Base-by-base conservation (phyloP, 306 rosid species). In the Oemleria cerasiformis region DNA sequence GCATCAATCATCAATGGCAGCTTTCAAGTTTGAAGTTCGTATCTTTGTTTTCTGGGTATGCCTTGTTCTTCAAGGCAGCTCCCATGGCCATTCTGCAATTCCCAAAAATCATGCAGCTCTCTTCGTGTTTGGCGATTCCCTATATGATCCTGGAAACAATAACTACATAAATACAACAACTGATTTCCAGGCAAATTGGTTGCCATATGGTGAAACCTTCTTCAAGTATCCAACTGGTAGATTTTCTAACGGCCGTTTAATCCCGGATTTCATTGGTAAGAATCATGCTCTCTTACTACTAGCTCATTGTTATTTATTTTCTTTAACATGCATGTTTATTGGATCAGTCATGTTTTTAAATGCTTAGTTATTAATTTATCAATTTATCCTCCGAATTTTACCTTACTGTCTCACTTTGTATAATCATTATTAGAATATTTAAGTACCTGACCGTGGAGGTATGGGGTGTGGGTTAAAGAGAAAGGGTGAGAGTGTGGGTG, bases 221-320 rank as follows among this genome's bases (percentile, higher is more conserved):
- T 83, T 86, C 57, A 51, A 60, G 1, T 55, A 20, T 25, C 87
- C 87, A 6, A 78, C 80, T 25, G 90, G 88, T 23, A 82, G 92
- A 48, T 78, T 80, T 40, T 82, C 81, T 0, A 62, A 87, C 64
- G 88, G 88, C 10, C 88, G 87, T 15, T 13, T 78, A 0, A 78
- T 83, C 53, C 68, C 86, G 2, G 91, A 86, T 63, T 79, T 81
- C 42, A 56, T 84, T 6, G 91, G 88, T 85, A 67, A 59, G 19
- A 19, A 9, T 9, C 55, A 49, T 49, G 36, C 36, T 30, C 36
- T 30, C 36, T 30, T 30, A 2, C 36, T 30, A 30, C 36, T 30
- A 3, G 3, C 2, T 2, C 36, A 30, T 30, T 30, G 36, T 30
- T 30, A 30, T 30, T n/a, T n/a, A n/a, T n/a, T n/a, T n/a, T n/a